Conservation (phyloP, 441 rosid species). For the Adansonia madagascariensis region DNA sequence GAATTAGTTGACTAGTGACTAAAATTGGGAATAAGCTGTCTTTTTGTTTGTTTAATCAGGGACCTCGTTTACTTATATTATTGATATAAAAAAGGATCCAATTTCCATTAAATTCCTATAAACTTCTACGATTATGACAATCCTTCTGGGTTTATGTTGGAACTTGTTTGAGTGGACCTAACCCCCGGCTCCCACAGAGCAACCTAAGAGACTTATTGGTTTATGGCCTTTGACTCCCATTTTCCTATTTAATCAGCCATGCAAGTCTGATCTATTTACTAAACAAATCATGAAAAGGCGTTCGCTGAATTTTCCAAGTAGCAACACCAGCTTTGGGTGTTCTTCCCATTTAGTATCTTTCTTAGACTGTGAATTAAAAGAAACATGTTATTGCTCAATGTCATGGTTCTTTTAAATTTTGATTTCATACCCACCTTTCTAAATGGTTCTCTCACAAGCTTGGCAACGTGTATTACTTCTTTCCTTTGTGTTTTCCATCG, state of each 20-base stretch:
- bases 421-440: background rate
- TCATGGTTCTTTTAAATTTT: background rate
- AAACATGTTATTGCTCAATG: background rate
- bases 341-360: background rate
- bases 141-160: background rate
- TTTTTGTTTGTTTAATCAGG: background rate
- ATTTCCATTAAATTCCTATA: background rate
- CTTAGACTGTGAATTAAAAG: constrained; percentile 4
- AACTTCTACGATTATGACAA: background rate
- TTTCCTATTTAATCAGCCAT: constrained; percentile 1
- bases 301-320: constrained; percentile 2
- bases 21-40: background rate
- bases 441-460: background rate
- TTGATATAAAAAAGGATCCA: background rate
- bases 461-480: background rate
- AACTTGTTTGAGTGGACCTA: background rate
- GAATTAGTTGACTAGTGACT: background rate
- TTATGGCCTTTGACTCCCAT: background rate
- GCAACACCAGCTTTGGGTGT: background rate
- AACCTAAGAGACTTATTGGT: background rate
- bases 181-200: background rate
- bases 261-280: background rate
- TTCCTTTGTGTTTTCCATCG: background rate
- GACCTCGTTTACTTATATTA: background rate
- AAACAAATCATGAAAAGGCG: background rate